These are phyloP conservation scores for Tephrocybe sp. DNA, from an alignment of 768 basidiomycete genomes.

Conservation along the genomic window DNA sequence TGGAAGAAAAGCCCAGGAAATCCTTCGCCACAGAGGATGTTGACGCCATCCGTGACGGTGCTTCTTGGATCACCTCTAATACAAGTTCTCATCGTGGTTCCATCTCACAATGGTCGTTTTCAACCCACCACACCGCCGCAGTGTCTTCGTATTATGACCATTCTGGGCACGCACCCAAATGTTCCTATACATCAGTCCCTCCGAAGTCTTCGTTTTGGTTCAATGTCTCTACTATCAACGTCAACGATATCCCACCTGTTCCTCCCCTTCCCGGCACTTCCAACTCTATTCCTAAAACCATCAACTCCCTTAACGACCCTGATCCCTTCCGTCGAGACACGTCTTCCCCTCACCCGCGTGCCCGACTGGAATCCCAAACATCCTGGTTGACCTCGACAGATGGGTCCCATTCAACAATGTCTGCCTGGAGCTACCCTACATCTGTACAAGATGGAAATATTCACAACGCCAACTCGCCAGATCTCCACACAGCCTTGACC, in stretches of 20 bases:
- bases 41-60: slow-evolving; percentile 70
- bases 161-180: slow-evolving; percentile 32
- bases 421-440: slow-evolving; percentile 71
- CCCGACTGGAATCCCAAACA: slow-evolving; percentile 61
- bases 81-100: slow-evolving; percentile 57
- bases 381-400: slow-evolving; percentile 74
- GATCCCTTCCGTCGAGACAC: slow-evolving; percentile 66
- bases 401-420: slow-evolving; percentile 54
- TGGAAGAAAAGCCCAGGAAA: slow-evolving; percentile 53
- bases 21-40: slow-evolving; percentile 74
- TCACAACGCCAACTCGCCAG: slow-evolving; percentile 36
- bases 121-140: slow-evolving; percentile 55
- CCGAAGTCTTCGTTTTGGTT: slow-evolving; percentile 69
- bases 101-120: slow-evolving; percentile 71
- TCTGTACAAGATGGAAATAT: slow-evolving; percentile 36
- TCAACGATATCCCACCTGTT: slow-evolving; percentile 59
- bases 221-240: slow-evolving; percentile 42
- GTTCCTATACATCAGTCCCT: slow-evolving; percentile 42
- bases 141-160: slow-evolving; percentile 37
- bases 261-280: slow-evolving; percentile 68
- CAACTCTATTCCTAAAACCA: slow-evolving; percentile 44
- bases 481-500: slow-evolving; percentile 41
- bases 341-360: slow-evolving; percentile 42
- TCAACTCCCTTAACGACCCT: slow-evolving; percentile 40
- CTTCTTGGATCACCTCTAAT: slow-evolving; percentile 80